Base-by-base conservation (phyloP, 176 grass and related monocot genomes). In the Ananas comosus region DNA sequence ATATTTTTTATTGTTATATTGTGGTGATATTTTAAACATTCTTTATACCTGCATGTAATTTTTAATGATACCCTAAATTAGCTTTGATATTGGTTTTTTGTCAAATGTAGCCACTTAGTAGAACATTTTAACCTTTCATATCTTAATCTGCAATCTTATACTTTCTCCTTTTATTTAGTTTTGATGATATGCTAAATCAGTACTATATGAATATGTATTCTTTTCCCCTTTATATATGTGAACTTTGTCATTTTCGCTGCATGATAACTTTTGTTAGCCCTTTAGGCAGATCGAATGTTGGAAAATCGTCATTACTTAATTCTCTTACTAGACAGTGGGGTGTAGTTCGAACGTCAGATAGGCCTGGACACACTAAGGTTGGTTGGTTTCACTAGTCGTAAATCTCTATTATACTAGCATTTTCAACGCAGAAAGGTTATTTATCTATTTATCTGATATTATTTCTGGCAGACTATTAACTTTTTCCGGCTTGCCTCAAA, bases 261-360 rank as follows among this genome's bases (percentile, higher is more conserved):
- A 59, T 50, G 50, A 69, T 29, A 69, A 69, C 18, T 10, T 10
- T 61, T n/a, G 16, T 19, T 61, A 10, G 42, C 17, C 7, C 50
- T 83, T 48, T 79, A 97, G 89, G 93, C 19, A 85, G 85, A 76
- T 92, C 93, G 73, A 97, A 97, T 83, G 86, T 97, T 65, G 89
- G 93, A 54, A 92, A 97, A 68, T 90, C 89, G 0, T 97, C 93
- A 8, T 74, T 97, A 29, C 84, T 97, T 14, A 97, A 97, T 87
- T 79, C 93, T 83, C 82, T 97, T 52, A 92, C 93, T 63, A 92
- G 93, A 80, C 93, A 92, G 61, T 96, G 93, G 93, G 93, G 93
- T 74, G 70, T 96, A n/a, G 93, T 85, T 7, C 79, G 89, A 64
- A 96, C 89, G 82, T 96, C 93, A 53, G 93, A 96, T 85, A 96